Base-by-base conservation (phyloP, 2,329 filamentous ascomycete genomes). In the Rasamsonia emersonii region DNA sequence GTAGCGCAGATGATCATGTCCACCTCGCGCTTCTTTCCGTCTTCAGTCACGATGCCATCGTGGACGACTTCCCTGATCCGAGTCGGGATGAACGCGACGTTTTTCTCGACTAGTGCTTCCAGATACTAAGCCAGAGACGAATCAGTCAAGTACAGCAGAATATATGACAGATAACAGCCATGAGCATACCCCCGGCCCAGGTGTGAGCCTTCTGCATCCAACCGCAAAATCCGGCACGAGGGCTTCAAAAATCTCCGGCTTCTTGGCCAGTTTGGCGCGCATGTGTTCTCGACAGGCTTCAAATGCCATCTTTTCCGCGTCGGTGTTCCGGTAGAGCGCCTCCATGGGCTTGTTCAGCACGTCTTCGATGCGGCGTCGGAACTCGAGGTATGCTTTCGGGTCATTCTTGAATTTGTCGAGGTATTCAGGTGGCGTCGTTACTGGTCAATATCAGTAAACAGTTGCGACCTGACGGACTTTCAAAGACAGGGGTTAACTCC, bases 61-160 rank as follows among this genome's bases (percentile, higher is more conserved):
- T 44, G 39, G 1, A 50, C 53, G 24, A 68, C 43, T 11, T 44
- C 61, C 14, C 60, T 61, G 43, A 81, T 81, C 1, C 56, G 61
- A 0, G 64, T 68, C 9, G 61, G 62, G 44, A 79, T 71, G 37
- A 74, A 70, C 3, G 70, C 63, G 2, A 79, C 74, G 35, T 81
- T 79, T 4, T 70, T 66, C 35, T 72, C 62, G 0, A 66, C 64
- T 13, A 81, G 58, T 0, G 76, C 75, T 47, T 81, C 77, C 3
- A 83, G 53, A n/a, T n/a, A n/a, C n/a, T n/a, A n/a, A n/a, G n/a
- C n/a, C n/a, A n/a, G n/a, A n/a, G n/a, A n/a, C n/a, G n/a, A n/a
- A n/a, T n/a, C n/a, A n/a, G n/a, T n/a, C n/a, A n/a, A n/a, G n/a
- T n/a, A n/a, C n/a, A n/a, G n/a, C n/a, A n/a, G n/a, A n/a, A n/a